Conservation (phyloP, 495 filamentous ascomycete genomes). For the Xylona heveae region DNA sequence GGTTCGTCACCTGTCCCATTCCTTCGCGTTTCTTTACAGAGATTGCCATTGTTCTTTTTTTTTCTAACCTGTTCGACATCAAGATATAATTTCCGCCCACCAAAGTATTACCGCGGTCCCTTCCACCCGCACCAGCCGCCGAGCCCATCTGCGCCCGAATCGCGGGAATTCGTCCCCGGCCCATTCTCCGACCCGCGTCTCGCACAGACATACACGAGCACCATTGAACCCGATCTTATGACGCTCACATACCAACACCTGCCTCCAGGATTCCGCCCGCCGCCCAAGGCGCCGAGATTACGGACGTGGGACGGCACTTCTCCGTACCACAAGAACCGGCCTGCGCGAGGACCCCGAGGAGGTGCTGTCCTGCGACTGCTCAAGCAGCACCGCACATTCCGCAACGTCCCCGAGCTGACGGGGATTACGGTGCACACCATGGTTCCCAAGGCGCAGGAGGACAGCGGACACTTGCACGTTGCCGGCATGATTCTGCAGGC, state of each 20-base stretch:
- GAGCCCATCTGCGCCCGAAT: slow-evolving; percentile 60
- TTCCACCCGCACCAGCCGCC: slow-evolving; percentile 82
- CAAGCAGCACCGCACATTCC: slow-evolving; percentile 58
- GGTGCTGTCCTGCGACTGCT: slow-evolving; percentile 43
- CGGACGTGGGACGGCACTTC: slow-evolving; percentile 76
- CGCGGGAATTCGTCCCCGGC: slow-evolving; percentile 76
- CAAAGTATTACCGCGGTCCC: slow-evolving; percentile 83
- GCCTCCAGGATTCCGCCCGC: slow-evolving; percentile 47
- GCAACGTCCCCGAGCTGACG: slow-evolving; percentile 62
- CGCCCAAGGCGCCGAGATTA: slow-evolving; percentile 44
- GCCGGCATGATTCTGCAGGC: slow-evolving; percentile 68
- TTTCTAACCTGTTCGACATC: slow-evolving; percentile 5
- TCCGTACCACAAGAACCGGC: slow-evolving; percentile 82
- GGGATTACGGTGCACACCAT: slow-evolving; percentile 66
- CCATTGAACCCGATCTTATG: slow-evolving; percentile 74
- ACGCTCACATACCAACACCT: slow-evolving; percentile 69
- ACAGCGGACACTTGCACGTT: slow-evolving; percentile 48
- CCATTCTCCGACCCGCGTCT: slow-evolving; percentile 80
- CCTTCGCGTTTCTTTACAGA: not conserved
- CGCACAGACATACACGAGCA: slow-evolving; percentile 73
- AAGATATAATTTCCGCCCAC: slow-evolving; percentile 83
- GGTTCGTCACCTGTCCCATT: slow-evolving; percentile 22
- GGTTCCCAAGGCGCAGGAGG: slow-evolving; percentile 35
- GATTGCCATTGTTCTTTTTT: slow-evolving; percentile 8
- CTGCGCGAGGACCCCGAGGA: slow-evolving; percentile 63